Evolutionary conservation across 768 basidiomycete species (phyloP), one percentile per base, ranked within the genome.

Genomic region (Cyclocybe aegerita): DNA sequence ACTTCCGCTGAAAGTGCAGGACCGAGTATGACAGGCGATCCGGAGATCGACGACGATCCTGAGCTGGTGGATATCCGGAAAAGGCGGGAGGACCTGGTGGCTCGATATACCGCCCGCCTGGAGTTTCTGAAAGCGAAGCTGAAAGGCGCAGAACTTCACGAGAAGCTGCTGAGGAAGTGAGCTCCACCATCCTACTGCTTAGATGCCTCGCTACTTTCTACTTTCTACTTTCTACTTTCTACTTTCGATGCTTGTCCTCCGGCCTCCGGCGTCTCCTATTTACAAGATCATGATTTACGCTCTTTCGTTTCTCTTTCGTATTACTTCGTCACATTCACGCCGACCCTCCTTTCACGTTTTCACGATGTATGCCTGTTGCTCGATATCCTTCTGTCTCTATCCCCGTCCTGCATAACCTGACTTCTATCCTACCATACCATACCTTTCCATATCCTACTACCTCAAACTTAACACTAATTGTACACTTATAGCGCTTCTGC

Each of bases 121-220:
- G 87, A 90, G 56, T 93, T 84, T 61, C 73, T 93, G 30, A 76
- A 80, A 39, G 90, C 88, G 31, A 83, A 81, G 60, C 70, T 91
- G 62, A 90, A 85, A 67, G 83, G 83, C 12, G 88, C 88, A 4
- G 86, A 92, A 70, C 65, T 93, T 9, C 76, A 70, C 48, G 79
- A 81, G 58, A 73, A 69, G 54, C 65, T 80, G 29, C 51, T 75
- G 49, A 67, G 68, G 55, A 73, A 69, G 54, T 75, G 52, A 61
- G 12, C 15, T 29, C 15, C 29, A 9, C 31, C 29, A 9, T 38
- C 41, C 39, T 31, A 14, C 9, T 31, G 3, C 12, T 40, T 9
- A 31, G 16, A 14, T n/a, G n/a, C n/a, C n/a, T n/a, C n/a, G n/a
- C n/a, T n/a, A n/a, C n/a, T n/a, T n/a, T n/a, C n/a, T n/a, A n/a